These are phyloP conservation scores for Porcisia hertigi DNA, from an alignment of 208 protist genomes.

Conservation along the genomic window DNA sequence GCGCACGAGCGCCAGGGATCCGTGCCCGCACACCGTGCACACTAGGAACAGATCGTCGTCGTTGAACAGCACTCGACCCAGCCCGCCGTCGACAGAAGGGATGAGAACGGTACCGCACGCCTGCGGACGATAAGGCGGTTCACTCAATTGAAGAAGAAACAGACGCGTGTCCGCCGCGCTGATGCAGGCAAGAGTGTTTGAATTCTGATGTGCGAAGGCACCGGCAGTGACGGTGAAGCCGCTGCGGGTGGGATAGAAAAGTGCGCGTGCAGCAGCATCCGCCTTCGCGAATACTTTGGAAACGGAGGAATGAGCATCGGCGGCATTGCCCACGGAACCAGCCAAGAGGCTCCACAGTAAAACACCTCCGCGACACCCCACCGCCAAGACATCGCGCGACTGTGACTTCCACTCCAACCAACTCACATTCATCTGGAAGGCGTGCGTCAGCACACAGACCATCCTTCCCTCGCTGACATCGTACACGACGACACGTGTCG, in stretches of 20 bases:
- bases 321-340: neutral
- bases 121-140: constrained; percentile 27
- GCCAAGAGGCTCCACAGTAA: constrained; percentile 66
- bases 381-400: constrained; percentile 63
- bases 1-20: constrained; percentile 47
- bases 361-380: constrained; percentile 75
- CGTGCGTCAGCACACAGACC: constrained; percentile 62
- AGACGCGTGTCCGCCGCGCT: constrained; percentile 50
- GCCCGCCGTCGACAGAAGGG: constrained; percentile 61
- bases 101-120: constrained; percentile 21
- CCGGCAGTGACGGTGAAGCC: constrained; percentile 48
- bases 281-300: neutral
- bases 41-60: constrained; percentile 77
- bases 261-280: constrained; percentile 31
- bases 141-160: constrained; percentile 59
- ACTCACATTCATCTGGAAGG: constrained; percentile 64
- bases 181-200: constrained; percentile 63
- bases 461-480: constrained; percentile 42
- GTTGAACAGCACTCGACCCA: constrained; percentile 52
- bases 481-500: constrained; percentile 63
- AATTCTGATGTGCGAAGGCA: constrained; percentile 51
- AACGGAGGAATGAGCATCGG: neutral
- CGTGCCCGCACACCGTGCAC: constrained; percentile 44
- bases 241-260: constrained; percentile 66
- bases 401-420: constrained; percentile 76